Conservation (phyloP, 805 yeast species). For the Saturnispora halmiae region DNA sequence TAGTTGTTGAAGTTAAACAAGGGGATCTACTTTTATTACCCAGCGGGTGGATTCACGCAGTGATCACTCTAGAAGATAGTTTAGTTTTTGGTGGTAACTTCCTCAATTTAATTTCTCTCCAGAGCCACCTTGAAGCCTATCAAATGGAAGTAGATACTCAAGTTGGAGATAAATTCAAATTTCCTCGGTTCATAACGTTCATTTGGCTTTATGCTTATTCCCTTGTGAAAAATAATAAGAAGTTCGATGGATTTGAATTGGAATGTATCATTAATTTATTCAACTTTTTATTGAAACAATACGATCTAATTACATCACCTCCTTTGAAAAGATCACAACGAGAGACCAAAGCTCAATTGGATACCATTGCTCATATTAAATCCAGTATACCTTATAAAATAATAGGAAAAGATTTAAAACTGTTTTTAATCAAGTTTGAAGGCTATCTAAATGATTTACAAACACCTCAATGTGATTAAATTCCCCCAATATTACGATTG, state of each 20-base stretch:
- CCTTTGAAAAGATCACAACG: background rate
- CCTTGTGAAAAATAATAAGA: background rate
- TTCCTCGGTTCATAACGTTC: slow-evolving; percentile 65
- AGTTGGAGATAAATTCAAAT: slow-evolving; percentile 68
- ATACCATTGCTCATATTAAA: slow-evolving; percentile 33
- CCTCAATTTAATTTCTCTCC: slow-evolving; percentile 53
- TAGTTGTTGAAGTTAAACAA: slow-evolving; percentile 28
- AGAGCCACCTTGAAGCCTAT: slow-evolving; percentile 52
- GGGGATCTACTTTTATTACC: slow-evolving; percentile 82
- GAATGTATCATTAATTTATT: slow-evolving; percentile 18
- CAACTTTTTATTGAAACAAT: slow-evolving; percentile 16
- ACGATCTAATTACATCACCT: background rate
- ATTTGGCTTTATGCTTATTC: slow-evolving; percentile 58
- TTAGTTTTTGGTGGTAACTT: slow-evolving; percentile 85
- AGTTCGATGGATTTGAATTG: slow-evolving; percentile 14
- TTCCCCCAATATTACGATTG: background rate
- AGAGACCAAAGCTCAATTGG: background rate
- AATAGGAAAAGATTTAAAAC: slow-evolving; percentile 6
- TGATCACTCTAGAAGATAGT: slow-evolving; percentile 72
- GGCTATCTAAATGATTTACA: background rate
- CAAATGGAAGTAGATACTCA: slow-evolving; percentile 56
- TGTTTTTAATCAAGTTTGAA: background rate
- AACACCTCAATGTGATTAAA: background rate
- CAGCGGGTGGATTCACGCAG: slow-evolving; percentile 91
- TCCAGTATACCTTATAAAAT: slow-evolving; percentile 22